phyloP scores from a whole-genome alignment of 495 filamentous ascomycete species.

The Neurospora sp. region DNA sequence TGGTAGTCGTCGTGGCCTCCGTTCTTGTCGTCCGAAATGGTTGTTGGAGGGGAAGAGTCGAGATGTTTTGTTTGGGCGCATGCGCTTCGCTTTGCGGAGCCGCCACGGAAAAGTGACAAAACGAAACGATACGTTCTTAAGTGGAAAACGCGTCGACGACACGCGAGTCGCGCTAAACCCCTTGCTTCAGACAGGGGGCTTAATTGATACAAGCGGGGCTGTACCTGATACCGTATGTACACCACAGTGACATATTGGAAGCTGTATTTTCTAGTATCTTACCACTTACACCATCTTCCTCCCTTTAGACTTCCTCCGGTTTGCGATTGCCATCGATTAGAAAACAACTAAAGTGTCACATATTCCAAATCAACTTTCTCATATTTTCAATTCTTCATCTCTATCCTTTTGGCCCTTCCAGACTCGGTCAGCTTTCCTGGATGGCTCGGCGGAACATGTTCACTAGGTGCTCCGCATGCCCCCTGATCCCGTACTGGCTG shows the following conservation, averaged over 20 bases:
- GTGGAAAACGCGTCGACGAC: slow-evolving; percentile 18
- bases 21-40: slow-evolving; percentile 1
- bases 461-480: neutral
- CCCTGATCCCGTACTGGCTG: neutral
- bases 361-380: too few relatives aligned
- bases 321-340: neutral
- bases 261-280: neutral
- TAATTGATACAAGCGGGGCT: slow-evolving; percentile 17
- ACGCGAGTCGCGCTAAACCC: slow-evolving; percentile 15
- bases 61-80: slow-evolving; percentile 1
- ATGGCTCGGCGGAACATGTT: neutral
- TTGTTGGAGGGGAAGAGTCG: neutral
- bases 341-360: too few relatives aligned
- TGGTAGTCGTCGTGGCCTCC: neutral
- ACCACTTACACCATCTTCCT: neutral
- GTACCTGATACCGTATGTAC: neutral
- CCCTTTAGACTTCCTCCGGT: neutral
- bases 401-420: too few relatives aligned
- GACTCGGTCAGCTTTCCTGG: too few relatives aligned
- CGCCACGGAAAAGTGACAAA: slow-evolving; percentile 4
- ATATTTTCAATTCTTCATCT: too few relatives aligned
- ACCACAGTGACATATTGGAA: too few relatives aligned
- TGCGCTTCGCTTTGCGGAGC: neutral
- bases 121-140: neutral
- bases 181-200: slow-evolving; percentile 14